Base-by-base conservation (phyloP, 768 basidiomycete genomes). In the Lentinus brumalis region DNA sequence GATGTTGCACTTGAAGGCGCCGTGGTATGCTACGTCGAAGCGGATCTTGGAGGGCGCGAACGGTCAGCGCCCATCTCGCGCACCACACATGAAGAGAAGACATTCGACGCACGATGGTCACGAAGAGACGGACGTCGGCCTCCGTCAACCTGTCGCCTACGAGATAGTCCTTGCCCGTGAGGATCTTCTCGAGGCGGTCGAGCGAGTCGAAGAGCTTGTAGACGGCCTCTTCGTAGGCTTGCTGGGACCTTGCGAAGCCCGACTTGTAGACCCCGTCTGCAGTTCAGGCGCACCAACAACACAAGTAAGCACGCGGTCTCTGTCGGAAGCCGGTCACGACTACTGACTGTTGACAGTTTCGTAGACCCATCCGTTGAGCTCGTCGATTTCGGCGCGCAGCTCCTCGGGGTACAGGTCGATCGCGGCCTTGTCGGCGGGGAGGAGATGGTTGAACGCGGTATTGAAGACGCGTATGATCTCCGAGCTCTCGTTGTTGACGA, bases 401-500 rank as follows among this genome's bases (percentile, higher is more conserved):
- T 82, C 76, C 61, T 84, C 78, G 0, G 96, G 97, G 73, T 97
- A 98, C 50, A 91, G 79, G 69, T 96, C 87, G 55, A 90, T 66
- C 18, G 77, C 73, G 3, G 85, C 86, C 62, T 86, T 84, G 5
- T 90, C 88, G 1, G 79, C 72, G 4, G 91, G 81, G 7, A 97
- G 59, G 18, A 89, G 66, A 21, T 87, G 78, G 71, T 97, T 87
- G 78, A 96, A 96, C 1, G 83, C 88, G 7, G 82, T 81, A 75
- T 99, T 98, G 77, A 98, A 84, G 8, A 96, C 91, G 58, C 96
- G 88, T 69, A 98, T 94, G 71, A 98, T 95, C 76, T 98, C 96
- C 2, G 91, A 87, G 65, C 87, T 89, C 71, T 99, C 96, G 72
- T 98, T 98, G 79, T 94, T 98, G 59, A 99, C 97, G 66, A 98